Evolutionary conservation across 148 eudicot species (phyloP).

Genomic region (Amaranthus hypochondriacus): DNA sequence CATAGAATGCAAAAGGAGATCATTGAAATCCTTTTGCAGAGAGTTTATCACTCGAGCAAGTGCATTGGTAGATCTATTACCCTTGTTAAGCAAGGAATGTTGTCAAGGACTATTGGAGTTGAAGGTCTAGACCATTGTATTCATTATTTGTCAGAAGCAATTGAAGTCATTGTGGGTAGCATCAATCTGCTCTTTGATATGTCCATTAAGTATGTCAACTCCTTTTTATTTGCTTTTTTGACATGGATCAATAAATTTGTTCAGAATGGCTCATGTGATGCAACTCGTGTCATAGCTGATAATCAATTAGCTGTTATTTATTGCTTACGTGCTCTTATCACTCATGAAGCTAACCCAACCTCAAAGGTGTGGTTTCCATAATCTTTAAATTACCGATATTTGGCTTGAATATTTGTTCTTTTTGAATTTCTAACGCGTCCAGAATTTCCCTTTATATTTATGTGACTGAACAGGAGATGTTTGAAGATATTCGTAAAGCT

Average conservation of each 20-base stretch:
- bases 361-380: conserved; percentile 36
- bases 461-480: conserved; percentile 33
- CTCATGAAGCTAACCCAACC: conserved; percentile 60
- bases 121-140: conserved; percentile 49
- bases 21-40: conserved; percentile 47
- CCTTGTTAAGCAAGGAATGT: conserved; percentile 56
- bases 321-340: conserved; percentile 69
- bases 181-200: conserved; percentile 7
- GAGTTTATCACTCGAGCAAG: conserved; percentile 41
- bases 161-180: conserved; percentile 52
- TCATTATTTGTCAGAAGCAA: conserved; percentile 68
- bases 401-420: background rate
- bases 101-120: conserved; percentile 46
- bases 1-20: conserved; percentile 61
- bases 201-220: background rate
- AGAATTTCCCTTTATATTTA: conserved; percentile 9
- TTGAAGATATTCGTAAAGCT: conserved; percentile 60
- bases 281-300: conserved; percentile 19
- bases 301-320: conserved; percentile 58
- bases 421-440: conserved; percentile 4
- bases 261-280: conserved; percentile 39
- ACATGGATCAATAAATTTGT: conserved; percentile 22
- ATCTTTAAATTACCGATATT: conserved; percentile 19
- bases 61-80: conserved; percentile 40
- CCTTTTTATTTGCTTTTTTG: conserved; percentile 12